Conservation (phyloP, 768 basidiomycete genomes). For the Termitomyces sp. region DNA sequence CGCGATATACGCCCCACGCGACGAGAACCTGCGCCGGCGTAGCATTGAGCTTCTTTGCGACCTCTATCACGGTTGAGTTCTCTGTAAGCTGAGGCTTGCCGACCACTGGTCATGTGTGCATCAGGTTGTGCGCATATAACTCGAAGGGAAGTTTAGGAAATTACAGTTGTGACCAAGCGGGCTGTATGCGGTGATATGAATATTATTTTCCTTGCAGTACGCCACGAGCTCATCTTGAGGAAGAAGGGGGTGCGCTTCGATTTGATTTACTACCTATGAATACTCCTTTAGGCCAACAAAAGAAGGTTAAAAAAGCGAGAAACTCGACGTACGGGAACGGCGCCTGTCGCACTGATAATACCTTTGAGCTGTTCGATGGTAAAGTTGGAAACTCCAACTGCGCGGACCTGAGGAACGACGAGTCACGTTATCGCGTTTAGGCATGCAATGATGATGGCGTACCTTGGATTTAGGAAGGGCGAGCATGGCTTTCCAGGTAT, state of each 20-base stretch:
- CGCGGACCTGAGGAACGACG: slow-evolving; percentile 43
- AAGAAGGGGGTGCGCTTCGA: slow-evolving; percentile 80
- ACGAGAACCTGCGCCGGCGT: slow-evolving; percentile 81
- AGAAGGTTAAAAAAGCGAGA: neutral
- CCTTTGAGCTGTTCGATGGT: slow-evolving; percentile 60
- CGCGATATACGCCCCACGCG: slow-evolving; percentile 75
- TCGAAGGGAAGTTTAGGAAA: slow-evolving; percentile 14
- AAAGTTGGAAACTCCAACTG: slow-evolving; percentile 85
- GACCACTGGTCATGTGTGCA: slow-evolving; percentile 34
- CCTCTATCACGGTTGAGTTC: slow-evolving; percentile 52
- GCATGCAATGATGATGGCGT: neutral
- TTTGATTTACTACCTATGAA: slow-evolving; percentile 63
- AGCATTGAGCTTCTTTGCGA: slow-evolving; percentile 60
- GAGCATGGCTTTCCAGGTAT: slow-evolving; percentile 83
- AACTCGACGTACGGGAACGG: slow-evolving; percentile 54
- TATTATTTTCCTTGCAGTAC: slow-evolving; percentile 66
- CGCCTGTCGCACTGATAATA: slow-evolving; percentile 65
- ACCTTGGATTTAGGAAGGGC: slow-evolving; percentile 71
- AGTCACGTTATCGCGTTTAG: neutral
- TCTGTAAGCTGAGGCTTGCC: slow-evolving; percentile 69
- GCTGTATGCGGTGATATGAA: slow-evolving; percentile 63
- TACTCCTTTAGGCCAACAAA: neutral
- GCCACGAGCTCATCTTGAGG: slow-evolving; percentile 70
- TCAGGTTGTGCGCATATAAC: neutral
- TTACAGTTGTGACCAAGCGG: slow-evolving; percentile 81